Evolutionary conservation across 768 basidiomycete genomes (phyloP), one percentile per base, ranked within the genome.

Genomic region (Mycena maculata): DNA sequence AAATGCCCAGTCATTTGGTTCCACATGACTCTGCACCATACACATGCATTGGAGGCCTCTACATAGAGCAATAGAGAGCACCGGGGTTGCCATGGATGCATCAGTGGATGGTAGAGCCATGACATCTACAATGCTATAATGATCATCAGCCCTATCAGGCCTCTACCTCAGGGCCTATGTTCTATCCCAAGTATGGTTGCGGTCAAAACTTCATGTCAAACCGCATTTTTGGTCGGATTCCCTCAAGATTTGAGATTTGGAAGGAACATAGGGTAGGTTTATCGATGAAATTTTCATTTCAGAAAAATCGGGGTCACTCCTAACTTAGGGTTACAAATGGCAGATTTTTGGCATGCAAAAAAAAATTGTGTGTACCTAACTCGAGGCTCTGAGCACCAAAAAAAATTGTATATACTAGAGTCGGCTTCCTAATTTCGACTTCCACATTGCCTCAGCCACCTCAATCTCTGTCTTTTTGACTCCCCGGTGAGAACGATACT

Each of bases 281-380:
- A n/a, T 38, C 2, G 36, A 15, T 11, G 28, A 50, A 60, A 49
- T 49, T 49, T 60, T 60, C 59, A 18, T 60, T 60, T 60, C n/a
- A 50, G 48, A 57, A 8, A 20, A 25, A 13, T 36, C 20, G 15
- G 16, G 11, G 28, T n/a, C n/a, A n/a, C n/a, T n/a, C n/a, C n/a
- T n/a, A n/a, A n/a, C n/a, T 18, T 41, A 15, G 47, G 45, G 7
- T 16, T 13, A n/a, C 28, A 60, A 60, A 60, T 20, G 47, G 48
- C 38, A 23, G 41, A 60, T 38, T 60, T 18, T 39, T 0, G 4
- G 6, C 1, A 22, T 49, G 50, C 38, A 23, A 28, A 7, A 30
- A 28, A 49, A 50, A 27, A 18, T 38, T 11, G n/a, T 9, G 20
- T 9, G 2, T 41, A 20, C 28, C 27, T 41, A 9, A 12, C n/a